These are phyloP conservation scores for Amylostereum chailletii DNA, from an alignment of 1,284 basidiomycete species.

Conservation along the genomic window DNA sequence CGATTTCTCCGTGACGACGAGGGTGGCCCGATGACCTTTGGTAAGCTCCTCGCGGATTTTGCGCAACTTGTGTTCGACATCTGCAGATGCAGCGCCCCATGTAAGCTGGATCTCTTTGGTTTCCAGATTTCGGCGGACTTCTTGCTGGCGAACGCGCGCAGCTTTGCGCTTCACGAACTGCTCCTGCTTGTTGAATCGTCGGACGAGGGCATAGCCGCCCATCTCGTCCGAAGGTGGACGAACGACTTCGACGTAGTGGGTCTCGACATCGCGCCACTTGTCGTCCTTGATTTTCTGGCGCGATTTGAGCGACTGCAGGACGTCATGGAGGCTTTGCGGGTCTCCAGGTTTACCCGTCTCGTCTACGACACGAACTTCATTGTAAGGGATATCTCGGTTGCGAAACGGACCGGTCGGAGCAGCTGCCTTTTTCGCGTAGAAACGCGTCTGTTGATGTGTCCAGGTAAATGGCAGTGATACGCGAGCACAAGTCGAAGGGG, in stretches of 20 bases:
- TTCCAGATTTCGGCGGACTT: neutral
- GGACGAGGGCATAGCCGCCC: conserved; percentile 31
- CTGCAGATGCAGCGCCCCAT: conserved; percentile 54
- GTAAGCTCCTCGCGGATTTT: conserved; percentile 51
- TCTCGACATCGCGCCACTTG: conserved; percentile 22
- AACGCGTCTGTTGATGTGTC: neutral
- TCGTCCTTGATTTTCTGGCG: neutral
- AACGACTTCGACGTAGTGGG: conserved; percentile 45
- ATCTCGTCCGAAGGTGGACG: conserved; percentile 29
- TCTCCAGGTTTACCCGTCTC: conserved; percentile 32
- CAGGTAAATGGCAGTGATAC: too few relatives aligned
- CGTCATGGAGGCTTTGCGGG: conserved; percentile 23
- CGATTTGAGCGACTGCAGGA: conserved; percentile 23
- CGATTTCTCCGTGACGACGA: conserved; percentile 47
- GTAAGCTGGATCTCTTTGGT: conserved; percentile 61
- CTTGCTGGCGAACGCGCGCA: neutral
- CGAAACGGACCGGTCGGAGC: neutral
- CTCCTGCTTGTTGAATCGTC: conserved; percentile 32
- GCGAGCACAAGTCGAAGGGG: neutral
- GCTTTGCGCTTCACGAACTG: conserved; percentile 24
- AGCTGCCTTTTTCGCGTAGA: neutral
- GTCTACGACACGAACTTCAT: conserved; percentile 40
- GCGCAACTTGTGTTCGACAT: conserved; percentile 60
- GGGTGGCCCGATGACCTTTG: conserved; percentile 48
- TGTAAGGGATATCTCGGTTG: conserved; percentile 18